Percentiles rank a stretch among this genome's conserved stretches.
phyloP scores from a whole-genome alignment of 2,329 filamentous ascomycete genomes.

The Tolypocladium cylindrosporum region DNA sequence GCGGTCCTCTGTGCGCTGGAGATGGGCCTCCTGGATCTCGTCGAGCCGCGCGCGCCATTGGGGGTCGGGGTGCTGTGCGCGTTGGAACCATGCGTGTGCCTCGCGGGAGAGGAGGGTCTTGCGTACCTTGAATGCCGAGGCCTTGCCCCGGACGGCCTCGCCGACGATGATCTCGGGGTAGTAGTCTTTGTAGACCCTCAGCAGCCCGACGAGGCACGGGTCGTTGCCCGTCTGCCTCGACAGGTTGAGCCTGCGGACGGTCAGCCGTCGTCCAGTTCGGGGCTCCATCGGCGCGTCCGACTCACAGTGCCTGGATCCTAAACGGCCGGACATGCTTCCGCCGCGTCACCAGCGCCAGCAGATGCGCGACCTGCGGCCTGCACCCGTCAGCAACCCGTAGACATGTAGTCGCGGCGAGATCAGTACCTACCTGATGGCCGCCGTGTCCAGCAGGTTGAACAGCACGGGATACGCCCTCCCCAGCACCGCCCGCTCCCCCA shows the following conservation, averaged over 20 bases:
- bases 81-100: not conserved
- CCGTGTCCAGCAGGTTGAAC: slow-evolving; percentile 75
- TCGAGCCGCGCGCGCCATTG: slow-evolving; percentile 63
- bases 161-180: slow-evolving; percentile 82
- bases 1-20: slow-evolving; percentile 33
- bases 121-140: slow-evolving; percentile 49
- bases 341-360: slow-evolving; percentile 69
- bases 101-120: not conserved
- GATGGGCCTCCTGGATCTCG: slow-evolving; percentile 52
- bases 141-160: slow-evolving; percentile 50
- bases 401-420: too few relatives aligned
- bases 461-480: slow-evolving; percentile 64
- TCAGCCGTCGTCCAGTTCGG: not conserved
- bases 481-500: slow-evolving; percentile 54
- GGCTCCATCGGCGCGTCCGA: not conserved
- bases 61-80: slow-evolving; percentile 55
- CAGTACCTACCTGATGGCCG: slow-evolving; percentile 57
- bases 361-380: slow-evolving; percentile 58
- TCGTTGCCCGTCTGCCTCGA: slow-evolving; percentile 60
- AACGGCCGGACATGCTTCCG: slow-evolving; percentile 78
- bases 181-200: slow-evolving; percentile 82
- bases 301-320: slow-evolving; percentile 66
- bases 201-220: slow-evolving; percentile 59
- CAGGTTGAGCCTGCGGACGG: slow-evolving; percentile 39
- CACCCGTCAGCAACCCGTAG: not conserved